phyloP scores from a whole-genome alignment of 2,329 filamentous ascomycete species.

The Pseudocercospora eumusae region DNA sequence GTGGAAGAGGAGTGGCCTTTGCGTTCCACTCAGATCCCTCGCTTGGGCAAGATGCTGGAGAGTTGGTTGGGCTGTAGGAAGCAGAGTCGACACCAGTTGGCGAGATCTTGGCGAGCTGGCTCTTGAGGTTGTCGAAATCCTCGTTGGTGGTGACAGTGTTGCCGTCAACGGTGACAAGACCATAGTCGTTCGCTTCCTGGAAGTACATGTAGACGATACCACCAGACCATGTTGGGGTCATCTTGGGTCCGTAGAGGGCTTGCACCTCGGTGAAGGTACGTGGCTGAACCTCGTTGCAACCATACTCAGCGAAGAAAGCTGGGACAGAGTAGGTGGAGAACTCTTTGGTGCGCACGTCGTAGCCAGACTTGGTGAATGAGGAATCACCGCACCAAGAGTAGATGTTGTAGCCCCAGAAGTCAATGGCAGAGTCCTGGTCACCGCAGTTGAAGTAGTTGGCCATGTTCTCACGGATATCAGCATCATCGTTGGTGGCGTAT shows the following conservation, averaged over 20 bases:
- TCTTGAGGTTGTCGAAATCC: constrained; percentile 74
- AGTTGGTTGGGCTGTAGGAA: constrained; percentile 74
- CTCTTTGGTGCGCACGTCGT: constrained; percentile 78
- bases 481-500: constrained; percentile 94
- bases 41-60: constrained; percentile 69
- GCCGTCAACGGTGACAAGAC: constrained; percentile 66
- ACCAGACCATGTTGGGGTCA: constrained; percentile 87
- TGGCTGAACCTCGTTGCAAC: constrained; percentile 75
- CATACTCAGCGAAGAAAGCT: constrained; percentile 98
- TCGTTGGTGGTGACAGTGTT: constrained; percentile 64
- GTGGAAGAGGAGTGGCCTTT: constrained; percentile 68
- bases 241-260: constrained; percentile 75
- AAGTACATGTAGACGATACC: constrained; percentile 99
- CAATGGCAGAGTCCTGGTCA: constrained; percentile 65
- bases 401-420: constrained; percentile 99
- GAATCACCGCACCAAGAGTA: constrained; percentile 98
- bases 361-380: constrained; percentile 74
- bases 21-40: constrained; percentile 68
- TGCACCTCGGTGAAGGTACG: constrained; percentile 84
- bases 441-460: constrained; percentile 96
- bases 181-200: constrained; percentile 87
- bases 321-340: constrained; percentile 89
- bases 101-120: constrained; percentile 66
- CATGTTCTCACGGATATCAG: constrained; percentile 75
- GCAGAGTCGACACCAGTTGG: constrained; percentile 66